Evolutionary conservation across 2,329 filamentous ascomycete genomes (phyloP), one percentile per base, ranked within the genome.

Genomic region (Fusarium duplospermum): DNA sequence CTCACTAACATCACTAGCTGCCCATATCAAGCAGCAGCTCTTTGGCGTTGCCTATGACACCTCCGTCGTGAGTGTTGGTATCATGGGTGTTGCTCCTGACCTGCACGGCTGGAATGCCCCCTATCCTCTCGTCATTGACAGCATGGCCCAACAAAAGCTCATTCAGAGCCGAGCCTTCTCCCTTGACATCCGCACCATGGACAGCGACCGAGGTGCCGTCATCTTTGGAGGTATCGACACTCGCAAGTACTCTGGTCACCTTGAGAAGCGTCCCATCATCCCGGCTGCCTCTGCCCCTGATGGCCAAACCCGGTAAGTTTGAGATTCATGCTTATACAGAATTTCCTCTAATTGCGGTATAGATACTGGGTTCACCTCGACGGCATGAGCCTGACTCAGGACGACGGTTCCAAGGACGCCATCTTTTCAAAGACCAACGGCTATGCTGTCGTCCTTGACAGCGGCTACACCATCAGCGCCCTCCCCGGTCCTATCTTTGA

Each of bases 401-500:
- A 75, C 29, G 80, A 82, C 42, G 80, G 79, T 42, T 83, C 82
- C 42, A 81, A 85, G 18, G 74, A 85, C 10, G 81, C 85, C 31
- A 86, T 89, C 33, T 86, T 91, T 59, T 71, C 78, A 65, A 71
- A 81, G 67, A 70, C 76, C 62, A 81, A 80, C 52, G 77, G 77
- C 56, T 79, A 86, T 40, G 80, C 86, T 24, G 88, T 89, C 16
- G 86, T 92, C 29, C 86, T 93, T 29, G 91, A 93, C 81, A 91
- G 89, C 16, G 93, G 93, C 66, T 92, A 89, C 70, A 92, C 90
- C 47, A 83, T 93, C 64, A 92, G 89, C 80, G 90, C 92, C 71
- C 86, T 94, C 3, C 93, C 93, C 4, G 83, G 89, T 68, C 78
- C 84, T 35, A 81, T 93, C 67, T 87, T 89, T 67, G 71, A 82